These are phyloP conservation scores for Pulicaria dysenterica DNA, from an alignment of 129 eudicot species.

Conservation along the genomic window DNA sequence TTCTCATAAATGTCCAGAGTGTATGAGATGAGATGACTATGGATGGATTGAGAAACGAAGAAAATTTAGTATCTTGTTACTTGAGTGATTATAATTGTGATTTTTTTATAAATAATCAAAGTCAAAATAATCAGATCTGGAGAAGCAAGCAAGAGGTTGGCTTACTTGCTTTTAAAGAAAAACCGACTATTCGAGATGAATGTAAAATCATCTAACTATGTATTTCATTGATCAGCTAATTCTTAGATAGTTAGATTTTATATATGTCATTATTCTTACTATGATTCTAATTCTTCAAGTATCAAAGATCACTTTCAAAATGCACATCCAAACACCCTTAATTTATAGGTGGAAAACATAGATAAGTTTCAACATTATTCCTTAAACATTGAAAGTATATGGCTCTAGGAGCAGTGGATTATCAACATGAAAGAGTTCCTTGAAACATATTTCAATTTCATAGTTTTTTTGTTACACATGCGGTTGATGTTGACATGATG, in stretches of 20 bases:
- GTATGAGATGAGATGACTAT: not conserved
- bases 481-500: not conserved
- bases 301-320: not conserved
- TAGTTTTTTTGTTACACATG: not conserved
- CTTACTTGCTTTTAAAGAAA: not conserved
- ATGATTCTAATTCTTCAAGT: not conserved
- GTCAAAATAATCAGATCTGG: not conserved
- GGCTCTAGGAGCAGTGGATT: not conserved
- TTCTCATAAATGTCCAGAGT: not conserved
- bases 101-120: not conserved
- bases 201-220: not conserved
- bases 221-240: too few species aligned
- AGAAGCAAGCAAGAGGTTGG: not conserved
- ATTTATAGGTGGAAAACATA: slow-evolving; percentile 1
- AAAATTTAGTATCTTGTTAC: slow-evolving; percentile 3
- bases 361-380: not conserved
- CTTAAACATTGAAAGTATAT: not conserved
- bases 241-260: too few species aligned
- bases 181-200: not conserved
- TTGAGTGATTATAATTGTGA: not conserved
- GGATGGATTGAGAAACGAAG: not conserved
- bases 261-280: not conserved
- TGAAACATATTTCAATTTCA: not conserved
- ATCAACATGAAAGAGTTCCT: not conserved
- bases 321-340: not conserved